These are phyloP conservation scores for Macrolepiota fuliginosa DNA, from an alignment of 768 basidiomycete genomes.

Conservation along the genomic window DNA sequence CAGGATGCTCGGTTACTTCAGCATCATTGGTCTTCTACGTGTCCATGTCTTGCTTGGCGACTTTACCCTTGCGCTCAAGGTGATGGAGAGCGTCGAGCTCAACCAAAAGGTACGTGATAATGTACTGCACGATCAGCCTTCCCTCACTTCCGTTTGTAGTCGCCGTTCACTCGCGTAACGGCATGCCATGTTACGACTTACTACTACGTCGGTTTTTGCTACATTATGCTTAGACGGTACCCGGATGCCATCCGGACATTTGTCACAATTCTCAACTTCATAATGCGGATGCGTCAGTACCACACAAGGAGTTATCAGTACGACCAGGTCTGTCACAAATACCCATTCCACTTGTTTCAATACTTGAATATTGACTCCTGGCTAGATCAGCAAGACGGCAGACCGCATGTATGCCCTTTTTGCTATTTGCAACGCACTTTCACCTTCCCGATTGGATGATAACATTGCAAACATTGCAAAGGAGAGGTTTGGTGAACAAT, in stretches of 20 bases:
- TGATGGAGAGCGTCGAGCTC: conserved; percentile 92
- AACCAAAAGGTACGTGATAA: conserved; percentile 68
- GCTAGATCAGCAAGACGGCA: conserved; percentile 92
- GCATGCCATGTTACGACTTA: conserved; percentile 96
- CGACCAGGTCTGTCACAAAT: conserved; percentile 63
- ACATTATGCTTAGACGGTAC: conserved; percentile 91
- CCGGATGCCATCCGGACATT: conserved; percentile 95
- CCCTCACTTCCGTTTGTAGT: conserved; percentile 34
- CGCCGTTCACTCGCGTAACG: conserved; percentile 90
- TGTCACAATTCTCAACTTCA: conserved; percentile 91
- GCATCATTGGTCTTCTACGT: conserved; percentile 89
- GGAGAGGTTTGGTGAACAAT: conserved; percentile 92
- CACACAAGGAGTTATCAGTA: conserved; percentile 97
- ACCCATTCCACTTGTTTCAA: background rate
- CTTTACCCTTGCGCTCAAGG: conserved; percentile 90
- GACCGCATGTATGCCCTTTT: conserved; percentile 98
- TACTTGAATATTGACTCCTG: conserved; percentile 1
- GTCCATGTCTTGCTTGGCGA: conserved; percentile 97
- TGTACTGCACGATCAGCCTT: background rate
- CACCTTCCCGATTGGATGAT: conserved; percentile 90
- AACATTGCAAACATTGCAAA: conserved; percentile 92
- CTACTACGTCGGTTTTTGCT: conserved; percentile 97
- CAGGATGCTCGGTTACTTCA: conserved; percentile 95
- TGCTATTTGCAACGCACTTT: conserved; percentile 89
- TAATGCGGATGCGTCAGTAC: conserved; percentile 94